Base-by-base conservation (phyloP, 163 green algal genomes). In the Smithsoniella earleae region DNA sequence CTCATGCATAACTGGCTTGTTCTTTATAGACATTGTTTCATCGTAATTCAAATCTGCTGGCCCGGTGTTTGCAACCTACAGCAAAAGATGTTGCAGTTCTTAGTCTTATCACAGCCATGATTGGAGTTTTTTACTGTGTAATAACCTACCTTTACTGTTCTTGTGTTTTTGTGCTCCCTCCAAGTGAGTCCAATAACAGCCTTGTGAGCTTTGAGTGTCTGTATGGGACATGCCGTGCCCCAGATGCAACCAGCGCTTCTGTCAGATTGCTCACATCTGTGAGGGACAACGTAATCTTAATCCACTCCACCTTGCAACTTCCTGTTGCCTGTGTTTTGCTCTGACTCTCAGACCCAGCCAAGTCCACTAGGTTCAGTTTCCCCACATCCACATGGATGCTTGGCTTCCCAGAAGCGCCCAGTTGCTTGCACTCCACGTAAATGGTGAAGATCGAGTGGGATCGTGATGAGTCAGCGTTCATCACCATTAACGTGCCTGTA, bases 111-210 rank as follows among this genome's bases (percentile, higher is more conserved):
- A n/a, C n/a, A n/a, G n/a, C n/a, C n/a, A n/a, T n/a, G n/a, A n/a
- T n/a, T n/a, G n/a, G n/a, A n/a, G n/a, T n/a, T n/a, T n/a, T n/a
- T n/a, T n/a, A n/a, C n/a, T n/a, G n/a, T n/a, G n/a, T n/a, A n/a
- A n/a, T n/a, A 22, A 49, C 40, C 13, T 13, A 69, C 83, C 80
- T 92, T 88, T 28, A 86, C 91, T 5, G 88, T 92, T n/a, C n/a
- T n/a, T n/a, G n/a, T n/a, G n/a, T n/a, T 62, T 85, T 88, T 80
- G 86, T 91, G 80, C 92, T 92, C 64, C 88, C 88, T 3, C 88
- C 88, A 66, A 95, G 78, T 37, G 75, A 86, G 81, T 93, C 87
- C 74, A 91, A 80, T 66, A 95, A 81, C 75, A 91, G 87, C 52
- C 88, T 78, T 18, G 88, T 95, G 44, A 95, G 79, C 78, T 91